Evolutionary conservation across 176 grass and related monocot genomes (phyloP).

Genomic region (Calamus simplicifolius): DNA sequence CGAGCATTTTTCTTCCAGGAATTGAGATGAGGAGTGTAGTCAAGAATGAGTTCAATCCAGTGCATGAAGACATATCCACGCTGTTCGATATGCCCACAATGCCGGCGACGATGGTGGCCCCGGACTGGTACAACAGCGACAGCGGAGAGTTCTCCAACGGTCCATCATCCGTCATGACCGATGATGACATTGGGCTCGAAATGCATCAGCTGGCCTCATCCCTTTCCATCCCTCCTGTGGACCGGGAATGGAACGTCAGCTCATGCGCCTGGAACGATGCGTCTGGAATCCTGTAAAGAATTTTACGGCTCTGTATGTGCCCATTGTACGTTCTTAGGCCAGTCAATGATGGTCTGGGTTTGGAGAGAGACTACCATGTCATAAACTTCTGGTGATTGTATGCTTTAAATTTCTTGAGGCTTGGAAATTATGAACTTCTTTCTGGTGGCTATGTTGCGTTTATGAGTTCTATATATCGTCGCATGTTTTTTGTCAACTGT

Average conservation of each 20-base stretch:
- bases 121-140: constrained; percentile 18
- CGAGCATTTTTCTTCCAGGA: constrained; percentile 4
- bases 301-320: too few relatives aligned
- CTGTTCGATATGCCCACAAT: constrained; percentile 23
- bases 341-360: too few relatives aligned
- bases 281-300: constrained; percentile 14
- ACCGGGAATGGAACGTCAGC: constrained; percentile 33
- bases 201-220: constrained; percentile 5
- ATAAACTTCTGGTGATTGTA: too few relatives aligned
- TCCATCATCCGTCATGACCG: constrained; percentile 4
- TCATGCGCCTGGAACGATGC: constrained; percentile 36
- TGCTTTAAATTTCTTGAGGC: too few relatives aligned
- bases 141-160: neutral
- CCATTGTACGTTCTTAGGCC: too few relatives aligned
- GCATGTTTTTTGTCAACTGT: too few relatives aligned
- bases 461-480: too few relatives aligned
- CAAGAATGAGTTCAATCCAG: neutral
- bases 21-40: constrained; percentile 13
- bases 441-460: too few relatives aligned
- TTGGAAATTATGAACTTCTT: too few relatives aligned
- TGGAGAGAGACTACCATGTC: too few relatives aligned
- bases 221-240: neutral
- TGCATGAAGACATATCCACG: neutral
- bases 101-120: neutral
- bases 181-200: constrained; percentile 5